These are phyloP conservation scores for Candida sp. DNA, from an alignment of 1,139 yeast genomes.

Conservation along the genomic window DNA sequence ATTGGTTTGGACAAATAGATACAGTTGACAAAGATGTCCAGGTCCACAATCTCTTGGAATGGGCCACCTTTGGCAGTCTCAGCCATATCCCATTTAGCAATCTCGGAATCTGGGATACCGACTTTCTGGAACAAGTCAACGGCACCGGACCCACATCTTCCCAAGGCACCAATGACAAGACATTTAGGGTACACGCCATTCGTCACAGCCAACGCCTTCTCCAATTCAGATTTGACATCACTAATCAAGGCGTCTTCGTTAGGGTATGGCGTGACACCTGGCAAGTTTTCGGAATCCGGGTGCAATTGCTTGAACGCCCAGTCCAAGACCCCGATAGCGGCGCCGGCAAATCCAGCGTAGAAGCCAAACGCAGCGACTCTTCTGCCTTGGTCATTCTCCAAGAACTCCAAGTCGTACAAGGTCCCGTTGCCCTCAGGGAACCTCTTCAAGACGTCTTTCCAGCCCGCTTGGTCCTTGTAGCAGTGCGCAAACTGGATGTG, in stretches of 20 bases:
- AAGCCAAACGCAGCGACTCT: conserved; percentile 99
- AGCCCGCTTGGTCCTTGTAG: conserved; percentile 96
- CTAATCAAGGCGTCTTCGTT: conserved; percentile 75
- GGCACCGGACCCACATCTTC: conserved; percentile 99
- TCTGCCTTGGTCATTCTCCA: conserved; percentile 94
- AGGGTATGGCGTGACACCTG: conserved; percentile 82
- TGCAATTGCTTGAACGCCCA: conserved; percentile 93
- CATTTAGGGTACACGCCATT: conserved; percentile 78
- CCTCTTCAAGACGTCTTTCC: conserved; percentile 89
- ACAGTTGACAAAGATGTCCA: conserved; percentile 94
- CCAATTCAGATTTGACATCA: conserved; percentile 68
- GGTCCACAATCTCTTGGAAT: conserved; percentile 84
- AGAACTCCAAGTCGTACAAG: conserved; percentile 91
- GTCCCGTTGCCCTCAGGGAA: conserved; percentile 93
- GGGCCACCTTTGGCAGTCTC: conserved; percentile 99
- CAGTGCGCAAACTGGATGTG: conserved; percentile 99
- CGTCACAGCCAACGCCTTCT: conserved; percentile 58
- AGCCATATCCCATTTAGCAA: conserved; percentile 94
- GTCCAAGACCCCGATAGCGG: conserved; percentile 92
- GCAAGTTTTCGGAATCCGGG: conserved; percentile 63
- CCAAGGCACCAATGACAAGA: conserved; percentile 94
- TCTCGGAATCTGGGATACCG: conserved; percentile 87
- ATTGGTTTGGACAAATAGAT: conserved; percentile 93
- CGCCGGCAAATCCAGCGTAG: conserved; percentile 99
- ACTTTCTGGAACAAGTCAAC: conserved; percentile 77